phyloP scores from a whole-genome alignment of 129 eudicot genomes.

The Calendula officinalis region DNA sequence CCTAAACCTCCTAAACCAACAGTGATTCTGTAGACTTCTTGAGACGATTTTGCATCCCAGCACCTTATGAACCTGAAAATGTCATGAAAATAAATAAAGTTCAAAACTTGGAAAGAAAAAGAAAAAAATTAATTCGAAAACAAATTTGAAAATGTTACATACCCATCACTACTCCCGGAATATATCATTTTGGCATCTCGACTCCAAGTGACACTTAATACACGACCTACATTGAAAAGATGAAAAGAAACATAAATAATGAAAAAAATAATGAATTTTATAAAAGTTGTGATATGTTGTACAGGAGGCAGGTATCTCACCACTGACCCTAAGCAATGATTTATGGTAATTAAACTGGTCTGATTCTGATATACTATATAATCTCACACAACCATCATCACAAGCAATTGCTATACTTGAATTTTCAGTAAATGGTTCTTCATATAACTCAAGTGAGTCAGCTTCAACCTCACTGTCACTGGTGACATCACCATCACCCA shows the following conservation, averaged over 20 bases:
- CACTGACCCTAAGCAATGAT: constrained; percentile 79
- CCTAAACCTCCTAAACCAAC: constrained; percentile 86
- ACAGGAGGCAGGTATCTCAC: constrained; percentile 52
- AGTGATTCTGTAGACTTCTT: constrained; percentile 84
- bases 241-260: background rate
- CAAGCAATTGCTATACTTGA: constrained; percentile 60
- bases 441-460: constrained; percentile 40
- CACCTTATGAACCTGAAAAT: constrained; percentile 76
- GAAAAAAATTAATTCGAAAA: background rate
- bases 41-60: constrained; percentile 64
- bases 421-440: constrained; percentile 20
- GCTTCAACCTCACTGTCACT: constrained; percentile 58
- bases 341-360: constrained; percentile 42
- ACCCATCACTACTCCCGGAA: constrained; percentile 98
- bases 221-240: constrained; percentile 57
- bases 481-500: constrained; percentile 31
- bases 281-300: constrained; percentile 9
- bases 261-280: background rate
- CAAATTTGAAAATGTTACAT: constrained; percentile 12
- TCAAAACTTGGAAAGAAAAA: background rate
- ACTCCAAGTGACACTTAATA: constrained; percentile 86
- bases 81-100: background rate
- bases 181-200: constrained; percentile 66
- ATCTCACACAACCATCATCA: constrained; percentile 76
- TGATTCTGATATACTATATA: constrained; percentile 42